phyloP scores from a whole-genome alignment of 345 rosid species.

The Rhizophora mangle region DNA sequence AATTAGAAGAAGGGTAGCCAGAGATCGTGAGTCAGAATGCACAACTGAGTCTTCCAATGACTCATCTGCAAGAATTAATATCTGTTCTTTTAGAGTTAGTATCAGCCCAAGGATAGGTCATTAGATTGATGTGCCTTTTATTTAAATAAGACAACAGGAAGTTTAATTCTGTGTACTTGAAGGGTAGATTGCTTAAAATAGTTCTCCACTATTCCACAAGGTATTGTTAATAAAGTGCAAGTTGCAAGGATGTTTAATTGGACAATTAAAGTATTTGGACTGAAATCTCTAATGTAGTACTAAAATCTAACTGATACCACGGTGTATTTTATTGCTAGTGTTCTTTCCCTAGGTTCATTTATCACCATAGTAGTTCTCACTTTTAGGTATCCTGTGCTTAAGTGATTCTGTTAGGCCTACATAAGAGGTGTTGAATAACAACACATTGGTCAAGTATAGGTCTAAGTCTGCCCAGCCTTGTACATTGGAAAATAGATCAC shows the following conservation, averaged over 20 bases:
- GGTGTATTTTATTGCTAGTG: too few species aligned
- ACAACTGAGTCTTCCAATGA: conserved; percentile 88
- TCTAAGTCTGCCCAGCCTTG: too few species aligned
- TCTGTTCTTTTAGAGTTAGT: conserved; percentile 71
- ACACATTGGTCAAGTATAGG: too few species aligned
- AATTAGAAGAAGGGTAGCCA: conserved; percentile 92
- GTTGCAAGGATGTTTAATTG: not conserved
- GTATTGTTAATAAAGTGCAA: not conserved
- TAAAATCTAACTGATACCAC: too few species aligned
- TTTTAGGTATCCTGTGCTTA: not conserved
- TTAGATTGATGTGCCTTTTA: not conserved
- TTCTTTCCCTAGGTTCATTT: not conserved
- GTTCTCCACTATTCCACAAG: not conserved
- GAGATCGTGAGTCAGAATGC: conserved; percentile 91
- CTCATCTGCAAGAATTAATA: conserved; percentile 96
- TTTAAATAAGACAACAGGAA: too few species aligned
- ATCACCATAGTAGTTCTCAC: not conserved
- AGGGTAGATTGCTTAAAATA: not conserved
- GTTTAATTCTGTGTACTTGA: not conserved
- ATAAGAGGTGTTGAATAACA: too few species aligned
- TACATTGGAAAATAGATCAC: too few species aligned
- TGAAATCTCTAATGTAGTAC: too few species aligned
- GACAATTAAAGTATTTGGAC: too few species aligned
- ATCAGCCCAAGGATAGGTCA: conserved; percentile 17
- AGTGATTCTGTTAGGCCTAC: not conserved